Conservation (phyloP, 345 rosid genomes). For the sweet orange (Citrus sinensis) region DNA sequence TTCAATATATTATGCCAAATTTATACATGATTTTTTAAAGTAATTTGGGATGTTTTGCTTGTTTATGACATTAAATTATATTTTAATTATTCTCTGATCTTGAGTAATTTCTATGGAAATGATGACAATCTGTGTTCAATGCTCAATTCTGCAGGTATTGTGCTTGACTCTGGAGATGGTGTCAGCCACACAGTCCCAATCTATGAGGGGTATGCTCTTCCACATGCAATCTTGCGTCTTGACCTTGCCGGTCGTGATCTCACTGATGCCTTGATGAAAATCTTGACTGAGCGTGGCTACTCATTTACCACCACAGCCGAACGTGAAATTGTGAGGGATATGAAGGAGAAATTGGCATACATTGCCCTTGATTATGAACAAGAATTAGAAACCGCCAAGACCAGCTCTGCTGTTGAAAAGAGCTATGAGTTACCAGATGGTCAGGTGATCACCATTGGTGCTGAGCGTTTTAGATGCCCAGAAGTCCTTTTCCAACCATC, state of each 20-base stretch:
- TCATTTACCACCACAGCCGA: constrained; percentile 75
- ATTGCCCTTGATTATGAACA: constrained; percentile 67
- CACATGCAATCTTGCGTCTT: constrained; percentile 69
- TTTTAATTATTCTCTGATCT: background rate
- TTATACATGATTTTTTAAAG: background rate
- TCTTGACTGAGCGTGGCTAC: constrained; percentile 73
- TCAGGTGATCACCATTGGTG: constrained; percentile 66
- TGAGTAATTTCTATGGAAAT: background rate
- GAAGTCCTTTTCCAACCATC: constrained; percentile 71
- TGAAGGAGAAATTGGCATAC: constrained; percentile 68
- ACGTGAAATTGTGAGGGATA: constrained; percentile 68
- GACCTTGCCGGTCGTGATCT: constrained; percentile 73
- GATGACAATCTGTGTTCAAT: background rate
- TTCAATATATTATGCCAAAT: background rate
- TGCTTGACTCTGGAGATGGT: constrained; percentile 72
- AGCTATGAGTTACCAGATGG: constrained; percentile 71
- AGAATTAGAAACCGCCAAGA: constrained; percentile 57
- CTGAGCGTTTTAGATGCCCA: constrained; percentile 65
- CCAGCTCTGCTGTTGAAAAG: constrained; percentile 64
- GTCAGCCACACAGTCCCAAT: constrained; percentile 76
- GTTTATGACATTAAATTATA: background rate
- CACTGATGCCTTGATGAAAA: constrained; percentile 66
- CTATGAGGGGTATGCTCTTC: constrained; percentile 69
- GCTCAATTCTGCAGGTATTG: constrained; percentile 32
- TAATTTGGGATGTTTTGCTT: background rate